Percentiles rank a stretch among this genome's conserved stretches.
Evolutionary conservation across 2,329 filamentous ascomycete species (phyloP).

Genomic region (Hypoxylon sp.): DNA sequence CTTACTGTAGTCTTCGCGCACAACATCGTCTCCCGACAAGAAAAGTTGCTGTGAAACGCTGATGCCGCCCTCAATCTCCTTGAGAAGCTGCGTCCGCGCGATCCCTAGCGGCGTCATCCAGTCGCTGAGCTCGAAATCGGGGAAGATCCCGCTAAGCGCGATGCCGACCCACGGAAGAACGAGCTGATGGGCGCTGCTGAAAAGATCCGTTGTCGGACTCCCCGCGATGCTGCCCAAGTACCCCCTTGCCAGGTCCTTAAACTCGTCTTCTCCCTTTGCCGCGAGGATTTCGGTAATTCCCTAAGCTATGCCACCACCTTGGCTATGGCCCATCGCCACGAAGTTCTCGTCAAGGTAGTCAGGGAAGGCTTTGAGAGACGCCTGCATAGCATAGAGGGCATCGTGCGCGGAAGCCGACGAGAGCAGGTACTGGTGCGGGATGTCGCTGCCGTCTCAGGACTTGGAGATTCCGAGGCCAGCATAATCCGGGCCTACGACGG

Average conservation of each 20-base stretch:
- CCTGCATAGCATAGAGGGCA: constrained; percentile 59
- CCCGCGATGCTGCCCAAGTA: constrained; percentile 57
- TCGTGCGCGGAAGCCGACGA: constrained; percentile 60
- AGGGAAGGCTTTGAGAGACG: constrained; percentile 60
- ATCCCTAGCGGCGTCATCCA: constrained; percentile 51
- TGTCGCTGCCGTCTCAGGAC: constrained; percentile 53
- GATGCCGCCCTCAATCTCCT: constrained; percentile 44
- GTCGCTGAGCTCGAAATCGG: constrained; percentile 47
- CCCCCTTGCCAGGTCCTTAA: constrained; percentile 51
- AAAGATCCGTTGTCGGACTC: constrained; percentile 51
- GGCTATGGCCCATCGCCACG: constrained; percentile 26
- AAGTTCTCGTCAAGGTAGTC: constrained; percentile 56
- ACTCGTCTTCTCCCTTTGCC: constrained; percentile 51
- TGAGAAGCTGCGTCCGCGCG: constrained; percentile 43
- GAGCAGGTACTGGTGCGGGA: constrained; percentile 60
- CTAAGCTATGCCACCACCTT: constrained; percentile 53
- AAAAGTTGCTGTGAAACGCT: constrained; percentile 39
- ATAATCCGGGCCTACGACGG: constrained; percentile 62
- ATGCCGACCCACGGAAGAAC: constrained; percentile 45
- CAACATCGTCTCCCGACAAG: constrained; percentile 23
- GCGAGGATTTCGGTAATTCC: constrained; percentile 52
- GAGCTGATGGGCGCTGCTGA: constrained; percentile 25
- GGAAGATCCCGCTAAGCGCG: constrained; percentile 47
- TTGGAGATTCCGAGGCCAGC: constrained; percentile 60
- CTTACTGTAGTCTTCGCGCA: constrained; percentile 43